Evolutionary conservation across 2,329 filamentous ascomycete species (phyloP), one percentile per base, ranked within the genome.

Genomic region (Septoria petroselini): DNA sequence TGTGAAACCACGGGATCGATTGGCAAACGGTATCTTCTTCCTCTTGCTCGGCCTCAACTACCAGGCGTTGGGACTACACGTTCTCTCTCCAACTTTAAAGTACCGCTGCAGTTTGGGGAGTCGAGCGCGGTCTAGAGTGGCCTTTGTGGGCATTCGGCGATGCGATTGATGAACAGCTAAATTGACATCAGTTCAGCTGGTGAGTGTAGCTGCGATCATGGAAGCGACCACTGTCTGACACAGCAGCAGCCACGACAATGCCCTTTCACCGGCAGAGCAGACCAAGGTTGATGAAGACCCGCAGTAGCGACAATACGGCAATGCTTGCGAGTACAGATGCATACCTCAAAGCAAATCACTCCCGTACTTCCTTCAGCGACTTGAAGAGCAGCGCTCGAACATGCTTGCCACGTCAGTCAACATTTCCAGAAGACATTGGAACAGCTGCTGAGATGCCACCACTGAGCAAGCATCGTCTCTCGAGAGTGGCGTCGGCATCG

Each of bases 321-420:
- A 18, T 40, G 15, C 35, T 39, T n/a, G 41, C 35, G 19, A 39
- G 31, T 19, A 31, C 42, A 15, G 37, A 46, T 37, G 29, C 38
- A 14, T 40, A 48, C 18, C 27, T 33, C 33, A 39, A 21, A 12
- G 25, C 33, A 21, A 48, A 38, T 9, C 39, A 30, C 17, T 48
- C 43, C 7, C 33, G 33, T 37, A 42, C 38, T n/a, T 52, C 50
- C 5, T 40, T 48, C 18, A 48, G 38, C 44, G 50, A 52, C 12
- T 18, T 47, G 15, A 48, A 41, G 33, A 48, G 27, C 17, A 39
- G 25, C 3, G 30, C 19, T 19, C 43, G 29, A 12, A 27, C 50
- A n/a, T 41, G 8, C 9, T 29, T 55, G n/a, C 40, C 35, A 14
- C 48, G 53, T 18, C 50, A 51, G 19, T 53, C 49, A 17, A 48